Base-by-base conservation (phyloP, 352 stramenopile species). In the Plasmopara muralis region DNA sequence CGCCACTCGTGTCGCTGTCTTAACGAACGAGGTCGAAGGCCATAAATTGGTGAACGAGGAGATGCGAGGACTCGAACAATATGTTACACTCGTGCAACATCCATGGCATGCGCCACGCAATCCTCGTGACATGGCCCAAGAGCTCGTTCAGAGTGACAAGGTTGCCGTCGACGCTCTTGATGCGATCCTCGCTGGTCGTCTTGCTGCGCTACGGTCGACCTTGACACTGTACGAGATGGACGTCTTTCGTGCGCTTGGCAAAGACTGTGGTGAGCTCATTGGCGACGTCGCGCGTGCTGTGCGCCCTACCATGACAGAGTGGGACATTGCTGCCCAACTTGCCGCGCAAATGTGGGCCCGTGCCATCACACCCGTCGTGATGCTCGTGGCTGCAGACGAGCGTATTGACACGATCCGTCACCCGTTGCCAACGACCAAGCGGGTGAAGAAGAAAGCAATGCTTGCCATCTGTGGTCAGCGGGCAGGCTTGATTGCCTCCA, bases 21-120 rank as follows among this genome's bases (percentile, higher is more conserved):
- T 89, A 50, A 87, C 76, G 13, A 89, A 85, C 50, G 69, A 83
- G 53, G 87, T 89, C 29, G 78, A 89, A 65, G 78, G 75, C 29
- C 74, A 89, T 53, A 77, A 71, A 4, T 52, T 89, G 28, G 57
- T 86, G n/a, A 64, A 85, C 45, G 74, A 89, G 47, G 78, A 87
- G 55, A 64, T 89, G 38, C 60, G 66, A 45, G 78, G 74, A 1
- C 67, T 89, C 6, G 54, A 82, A 41, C 40, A 43, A 6, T 55
- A 71, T 4, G 41, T 85, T 45, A 66, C 54, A 43, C 62, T 82
- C 10, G 63, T 78, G 16, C 50, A 71, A 44, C 70, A 85, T 48
- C 71, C 73, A 18, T 89, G 78, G 75, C 68, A 85, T 44, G 69
- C 61, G 14, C 60, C 72, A 46, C 59, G 60, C 13, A 70, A 52